Percentiles rank a stretch among this genome's conserved stretches.
Evolutionary conservation across 441 rosid genomes (phyloP).

Genomic region (Pelargonium cotyledonis): DNA sequence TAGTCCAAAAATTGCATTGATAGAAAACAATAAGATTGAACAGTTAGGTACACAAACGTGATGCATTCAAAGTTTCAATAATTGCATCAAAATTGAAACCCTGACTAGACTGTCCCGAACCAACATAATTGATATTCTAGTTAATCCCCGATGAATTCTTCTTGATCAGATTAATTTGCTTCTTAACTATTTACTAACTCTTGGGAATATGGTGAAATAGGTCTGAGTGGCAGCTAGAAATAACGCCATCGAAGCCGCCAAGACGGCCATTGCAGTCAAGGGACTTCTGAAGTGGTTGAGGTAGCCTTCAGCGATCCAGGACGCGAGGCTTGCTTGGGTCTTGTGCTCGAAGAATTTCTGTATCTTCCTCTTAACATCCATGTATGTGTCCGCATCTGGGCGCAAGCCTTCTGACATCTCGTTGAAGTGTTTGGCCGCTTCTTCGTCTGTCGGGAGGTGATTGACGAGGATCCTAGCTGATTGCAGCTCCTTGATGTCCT

Average conservation of each 20-base stretch:
- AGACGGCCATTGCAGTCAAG: neutral
- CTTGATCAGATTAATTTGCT: no score
- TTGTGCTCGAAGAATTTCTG: neutral
- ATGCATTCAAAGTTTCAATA: no score
- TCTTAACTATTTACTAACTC: neutral
- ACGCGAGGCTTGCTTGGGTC: neutral
- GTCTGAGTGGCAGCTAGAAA: neutral
- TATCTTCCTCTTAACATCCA: neutral
- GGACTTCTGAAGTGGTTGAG: neutral
- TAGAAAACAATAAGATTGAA: neutral
- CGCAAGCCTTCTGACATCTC: neutral
- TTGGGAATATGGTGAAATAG: neutral
- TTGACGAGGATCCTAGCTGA: neutral
- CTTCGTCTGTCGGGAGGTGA: neutral
- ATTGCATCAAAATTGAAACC: no score
- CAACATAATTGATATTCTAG: no score
- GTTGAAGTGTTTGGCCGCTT: constrained; percentile 8
- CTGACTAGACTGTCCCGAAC: no score
- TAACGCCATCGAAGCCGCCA: neutral
- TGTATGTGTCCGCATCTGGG: neutral
- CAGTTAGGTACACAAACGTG: neutral
- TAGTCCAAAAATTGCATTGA: neutral
- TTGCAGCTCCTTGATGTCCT: constrained; percentile 6
- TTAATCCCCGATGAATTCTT: no score
- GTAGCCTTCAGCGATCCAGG: neutral